phyloP scores from a whole-genome alignment of 371 early-diverging fungal species.

The Zopfochytrium polystomum region DNA sequence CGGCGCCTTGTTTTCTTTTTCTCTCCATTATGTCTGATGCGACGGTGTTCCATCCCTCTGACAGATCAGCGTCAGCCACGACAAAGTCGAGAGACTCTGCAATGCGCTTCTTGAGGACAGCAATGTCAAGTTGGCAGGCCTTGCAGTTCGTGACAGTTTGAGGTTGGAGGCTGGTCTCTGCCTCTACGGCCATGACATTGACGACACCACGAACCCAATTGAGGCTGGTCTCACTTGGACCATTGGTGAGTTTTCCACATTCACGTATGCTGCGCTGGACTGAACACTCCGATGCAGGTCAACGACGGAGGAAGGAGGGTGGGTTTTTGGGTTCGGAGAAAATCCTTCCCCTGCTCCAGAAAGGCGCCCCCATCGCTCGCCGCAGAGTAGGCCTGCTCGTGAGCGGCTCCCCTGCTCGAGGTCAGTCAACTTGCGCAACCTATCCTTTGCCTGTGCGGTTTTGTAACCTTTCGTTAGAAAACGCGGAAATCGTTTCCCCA shows the following conservation, averaged over 20 bases:
- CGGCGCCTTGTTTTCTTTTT: neutral
- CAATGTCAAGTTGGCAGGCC: conserved; percentile 86
- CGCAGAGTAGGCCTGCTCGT: conserved; percentile 89
- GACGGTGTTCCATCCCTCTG: conserved; percentile 1
- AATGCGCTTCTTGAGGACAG: conserved; percentile 68
- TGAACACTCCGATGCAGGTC: conserved; percentile 45
- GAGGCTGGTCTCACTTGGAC: conserved; percentile 96
- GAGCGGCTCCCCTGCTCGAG: conserved; percentile 94
- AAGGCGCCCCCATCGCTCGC: conserved; percentile 60
- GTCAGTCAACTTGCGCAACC: conserved; percentile 18
- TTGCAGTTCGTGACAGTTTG: conserved; percentile 93
- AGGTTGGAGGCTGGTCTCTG: conserved; percentile 96
- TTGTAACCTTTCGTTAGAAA: conserved; percentile 43
- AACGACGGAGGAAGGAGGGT: conserved; percentile 82
- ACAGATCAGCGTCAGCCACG: conserved; percentile 77
- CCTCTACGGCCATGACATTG: conserved; percentile 93
- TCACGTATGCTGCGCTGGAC: neutral
- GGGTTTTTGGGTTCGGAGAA: conserved; percentile 91
- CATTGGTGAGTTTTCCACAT: conserved; percentile 58
- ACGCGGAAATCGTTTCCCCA: conserved; percentile 66
- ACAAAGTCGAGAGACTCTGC: conserved; percentile 65
- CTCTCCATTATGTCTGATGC: neutral
- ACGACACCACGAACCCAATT: conserved; percentile 87
- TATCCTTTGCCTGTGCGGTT: conserved; percentile 3
- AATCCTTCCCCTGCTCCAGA: conserved; percentile 83